Evolutionary conservation across 768 basidiomycete genomes (phyloP), one percentile per base, ranked within the genome.

Genomic region (Hydnomerulius pinastri): DNA sequence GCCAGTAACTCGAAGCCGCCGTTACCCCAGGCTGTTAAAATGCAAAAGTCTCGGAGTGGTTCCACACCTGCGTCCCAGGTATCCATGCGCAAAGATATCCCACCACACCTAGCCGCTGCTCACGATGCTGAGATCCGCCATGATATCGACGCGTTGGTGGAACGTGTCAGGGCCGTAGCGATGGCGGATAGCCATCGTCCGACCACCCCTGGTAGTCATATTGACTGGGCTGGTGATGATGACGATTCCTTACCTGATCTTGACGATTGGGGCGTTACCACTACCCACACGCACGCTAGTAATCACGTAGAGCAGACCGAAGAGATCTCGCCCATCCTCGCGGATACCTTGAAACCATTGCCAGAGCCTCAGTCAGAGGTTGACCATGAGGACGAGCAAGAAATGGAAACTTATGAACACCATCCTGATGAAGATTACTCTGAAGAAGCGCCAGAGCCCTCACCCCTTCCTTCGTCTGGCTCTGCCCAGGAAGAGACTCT

Each of bases 221-320:
- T 92, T 50, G 90, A 92, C 67, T 93, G 91, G 91, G 91, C 91
- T 35, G 86, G 86, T 29, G 89, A 92, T 57, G 90, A 93, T 49
- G 90, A 92, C 55, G 80, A 81, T 53, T 83, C 79, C 54, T 73
- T 93, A 2, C 90, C 91, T 5, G 88, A 90, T 67, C 75, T 93
- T 23, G 82, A 92, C 63, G 91, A 93, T 62, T 93, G 91, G 91
- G 89, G 85, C 17, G 79, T 90, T 38, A 75, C 75, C 17, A 74
- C 82, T 15, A 69, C 66, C 17, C 66, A 70, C 47, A 65, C 65
- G 17, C 65, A 69, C 49, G 53, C 50, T 25, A 37, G 35, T 5
- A 38, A 40, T 12, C 47, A 68, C 57, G 54, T 66, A 63, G 62
- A 60, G 66, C 58, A 64, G 33, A 56, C 45, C 38, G 75, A 76